phyloP scores from a whole-genome alignment of 2,329 filamentous ascomycete species.

The Phaeosphaeriaceae sp. region DNA sequence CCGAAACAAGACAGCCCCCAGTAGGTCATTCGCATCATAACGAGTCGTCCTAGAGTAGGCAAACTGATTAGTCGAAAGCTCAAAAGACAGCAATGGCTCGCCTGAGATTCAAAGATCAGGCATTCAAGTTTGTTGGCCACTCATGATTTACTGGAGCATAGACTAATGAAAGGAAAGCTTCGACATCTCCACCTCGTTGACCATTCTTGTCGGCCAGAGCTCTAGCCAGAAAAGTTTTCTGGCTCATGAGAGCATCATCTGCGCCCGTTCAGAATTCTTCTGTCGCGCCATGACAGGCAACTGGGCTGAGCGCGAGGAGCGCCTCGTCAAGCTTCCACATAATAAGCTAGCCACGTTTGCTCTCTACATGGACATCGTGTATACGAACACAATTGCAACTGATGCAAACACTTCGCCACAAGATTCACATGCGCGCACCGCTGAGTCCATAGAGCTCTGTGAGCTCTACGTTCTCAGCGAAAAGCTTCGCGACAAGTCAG shows the following conservation, averaged over 20 bases:
- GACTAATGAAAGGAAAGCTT: conserved; percentile 1
- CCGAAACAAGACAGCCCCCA: too few species aligned
- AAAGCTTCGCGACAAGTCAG: conserved; percentile 14
- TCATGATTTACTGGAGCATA: too few species aligned
- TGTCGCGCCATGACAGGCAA: conserved; percentile 2
- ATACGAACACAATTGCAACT: not conserved
- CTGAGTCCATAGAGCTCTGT: not conserved
- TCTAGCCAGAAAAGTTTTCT: not conserved
- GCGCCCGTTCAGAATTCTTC: conserved; percentile 5
- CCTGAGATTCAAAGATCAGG: not conserved
- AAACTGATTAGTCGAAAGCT: too few species aligned
- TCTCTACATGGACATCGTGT: conserved; percentile 6
- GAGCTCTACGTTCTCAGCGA: conserved; percentile 17
- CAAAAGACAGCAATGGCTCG: too few species aligned
- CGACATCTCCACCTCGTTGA: not conserved
- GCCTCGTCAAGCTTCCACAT: conserved; percentile 1
- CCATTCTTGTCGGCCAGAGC: not conserved
- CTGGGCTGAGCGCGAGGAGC: not conserved
- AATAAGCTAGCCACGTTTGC: conserved; percentile 4
- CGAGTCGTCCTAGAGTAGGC: too few species aligned
- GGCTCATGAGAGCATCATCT: conserved; percentile 1
- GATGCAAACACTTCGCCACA: not conserved
- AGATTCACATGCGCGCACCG: too few species aligned
- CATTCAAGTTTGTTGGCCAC: not conserved
- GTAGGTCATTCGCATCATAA: too few species aligned